These are phyloP conservation scores for Pharus latifolius DNA, from an alignment of 176 grass and related monocot species.

Conservation along the genomic window DNA sequence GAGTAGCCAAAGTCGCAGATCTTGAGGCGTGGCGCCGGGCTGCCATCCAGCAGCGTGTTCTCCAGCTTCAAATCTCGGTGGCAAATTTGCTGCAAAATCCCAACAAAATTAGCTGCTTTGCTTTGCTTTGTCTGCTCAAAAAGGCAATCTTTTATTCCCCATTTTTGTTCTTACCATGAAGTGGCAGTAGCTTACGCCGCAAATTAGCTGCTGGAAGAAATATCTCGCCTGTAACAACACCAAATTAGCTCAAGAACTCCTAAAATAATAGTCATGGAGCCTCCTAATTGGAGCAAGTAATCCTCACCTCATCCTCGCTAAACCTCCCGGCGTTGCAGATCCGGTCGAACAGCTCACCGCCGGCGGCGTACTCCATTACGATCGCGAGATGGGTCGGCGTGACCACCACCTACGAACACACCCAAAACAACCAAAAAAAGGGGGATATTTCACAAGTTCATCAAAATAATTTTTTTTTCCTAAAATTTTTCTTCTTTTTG, in stretches of 20 bases:
- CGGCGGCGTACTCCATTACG: constrained; percentile 83
- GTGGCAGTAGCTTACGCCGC: constrained; percentile 74
- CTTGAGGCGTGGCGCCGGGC: constrained; percentile 62
- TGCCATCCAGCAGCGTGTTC: constrained; percentile 72
- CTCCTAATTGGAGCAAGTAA: not conserved
- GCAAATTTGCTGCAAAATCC: constrained; percentile 54
- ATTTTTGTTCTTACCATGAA: constrained; percentile 34
- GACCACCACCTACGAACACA: constrained; percentile 31
- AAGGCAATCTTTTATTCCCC: not conserved
- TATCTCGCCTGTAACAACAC: constrained; percentile 38
- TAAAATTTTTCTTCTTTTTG: no score
- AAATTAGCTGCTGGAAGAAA: constrained; percentile 71
- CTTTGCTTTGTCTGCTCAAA: not conserved
- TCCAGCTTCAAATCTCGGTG: constrained; percentile 69
- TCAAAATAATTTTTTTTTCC: not conserved
- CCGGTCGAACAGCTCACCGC: constrained; percentile 67
- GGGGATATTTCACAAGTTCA: not conserved
- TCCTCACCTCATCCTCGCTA: constrained; percentile 64
- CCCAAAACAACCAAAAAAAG: not conserved
- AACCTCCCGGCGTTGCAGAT: constrained; percentile 72
- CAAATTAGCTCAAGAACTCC: not conserved
- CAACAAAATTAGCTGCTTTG: not conserved
- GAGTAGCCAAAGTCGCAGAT: constrained; percentile 86
- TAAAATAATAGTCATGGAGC: not conserved
- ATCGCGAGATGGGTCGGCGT: constrained; percentile 77